A percentile compares a stretch with the other conserved stretches of the same genome.
Evolutionary conservation across 208 protist species (phyloP).

Genomic region (Naegleria fowleri): DNA sequence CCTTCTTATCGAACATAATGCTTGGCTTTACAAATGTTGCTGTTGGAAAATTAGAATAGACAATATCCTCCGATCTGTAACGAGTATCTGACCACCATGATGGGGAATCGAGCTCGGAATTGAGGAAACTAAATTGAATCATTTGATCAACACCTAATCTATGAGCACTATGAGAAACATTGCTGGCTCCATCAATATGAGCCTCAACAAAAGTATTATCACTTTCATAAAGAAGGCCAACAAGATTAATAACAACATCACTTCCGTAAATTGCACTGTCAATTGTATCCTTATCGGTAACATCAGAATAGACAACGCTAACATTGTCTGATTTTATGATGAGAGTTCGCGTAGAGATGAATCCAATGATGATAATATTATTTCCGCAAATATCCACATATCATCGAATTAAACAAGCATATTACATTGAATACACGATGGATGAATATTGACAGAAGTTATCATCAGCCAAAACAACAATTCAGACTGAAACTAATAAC

Average conservation of each 20-base stretch:
- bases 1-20: background rate
- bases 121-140: background rate
- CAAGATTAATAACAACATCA: conserved; percentile 10
- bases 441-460: too few relatives aligned
- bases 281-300: background rate
- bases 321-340: background rate
- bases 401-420: background rate
- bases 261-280: background rate
- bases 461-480: background rate
- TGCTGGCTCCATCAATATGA: background rate
- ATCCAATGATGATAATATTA: too few relatives aligned
- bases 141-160: background rate
- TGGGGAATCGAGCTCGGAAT: background rate
- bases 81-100: background rate
- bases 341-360: too few relatives aligned
- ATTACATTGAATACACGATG: background rate
- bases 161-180: background rate
- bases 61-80: conserved; percentile 24
- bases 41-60: background rate
- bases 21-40: background rate
- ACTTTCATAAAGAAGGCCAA: background rate
- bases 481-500: background rate
- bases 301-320: background rate
- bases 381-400: too few relatives aligned
- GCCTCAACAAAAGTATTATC: background rate